Evolutionary conservation across 1,284 basidiomycete genomes (phyloP), one percentile per base, ranked within the genome.

Genomic region (Rhodotorula sp.): DNA sequence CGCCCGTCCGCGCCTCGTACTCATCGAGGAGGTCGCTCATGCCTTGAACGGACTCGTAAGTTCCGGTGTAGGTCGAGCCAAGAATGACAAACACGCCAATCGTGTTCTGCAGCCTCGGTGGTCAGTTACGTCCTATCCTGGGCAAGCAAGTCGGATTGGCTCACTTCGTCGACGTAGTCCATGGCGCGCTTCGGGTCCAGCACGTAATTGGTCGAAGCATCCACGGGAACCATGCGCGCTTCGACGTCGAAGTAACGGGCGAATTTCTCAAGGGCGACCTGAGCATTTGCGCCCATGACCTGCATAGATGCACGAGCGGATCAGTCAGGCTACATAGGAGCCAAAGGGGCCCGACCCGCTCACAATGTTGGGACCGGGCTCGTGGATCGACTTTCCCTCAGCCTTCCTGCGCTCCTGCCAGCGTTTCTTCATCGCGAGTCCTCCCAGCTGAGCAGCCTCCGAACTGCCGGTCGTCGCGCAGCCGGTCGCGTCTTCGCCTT

Each of bases 381-480:
- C 67, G 91, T 91, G 31, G 18, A 60, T 57, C 71, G 87, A 89
- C 81, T 93, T 93, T 54, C 94, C 94, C 1, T 87, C 87, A 1
- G 87, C 89, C 82, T 93, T 94, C 81, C 90, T 89, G 79, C 87
- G 89, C 74, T 88, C 88, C 81, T 97, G 94, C 95, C 95, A 97
- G 61, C 89, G 86, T 78, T 90, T 90, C 84, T 98, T 98, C 88
- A 97, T 91, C 23, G 95, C 92, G 28, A 98, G 86, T 58, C 93
- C 94, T 23, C 69, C 76, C 31, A 75, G 66, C 62, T 78, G 78
- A 50, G 95, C 80, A 5, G 82, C 82, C 70, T 83, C 92, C 3
- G 92, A 94, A 0, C 91, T 93, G 12, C 95, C 95, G 1, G 94
- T 95, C 4, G 94, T 97, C 0, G 95, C 93, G 0, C 94, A 95